Base-by-base conservation (phyloP, 768 basidiomycete species). In the Cubamyces sp. region DNA sequence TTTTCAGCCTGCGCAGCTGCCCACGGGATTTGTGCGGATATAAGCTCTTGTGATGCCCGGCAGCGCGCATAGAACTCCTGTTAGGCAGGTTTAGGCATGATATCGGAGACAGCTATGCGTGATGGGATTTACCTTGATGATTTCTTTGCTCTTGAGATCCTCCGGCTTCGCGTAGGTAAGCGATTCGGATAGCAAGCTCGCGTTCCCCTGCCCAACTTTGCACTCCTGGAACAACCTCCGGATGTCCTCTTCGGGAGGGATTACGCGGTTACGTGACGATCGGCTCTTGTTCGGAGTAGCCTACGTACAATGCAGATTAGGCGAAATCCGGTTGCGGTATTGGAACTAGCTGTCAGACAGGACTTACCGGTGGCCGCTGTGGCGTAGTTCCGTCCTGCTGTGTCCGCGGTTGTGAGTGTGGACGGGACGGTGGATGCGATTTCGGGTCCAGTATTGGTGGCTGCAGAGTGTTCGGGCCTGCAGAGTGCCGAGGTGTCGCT, bases 21-120 rank as follows among this genome's bases (percentile, higher is more conserved):
- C 94, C 95, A 96, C 7, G 90, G 87, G 68, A 97, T 94, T 74
- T 96, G 94, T 12, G 89, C 87, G 65, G 80, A 88, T 26, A 96
- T 85, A 12, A 95, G 82, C 62, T 94, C 94, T 73, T 94, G 92
- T 2, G 92, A 94, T 3, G 84, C 80, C 30, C 85, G 82, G 71
- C 93, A 94, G 69, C 92, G 91, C 16, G 74, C 69, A 68, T 91
- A 84, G 69, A 94, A 95, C 75, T 96, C 94, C 93, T 96, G 70
- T 1, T 19, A 39, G n/a, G 42, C n/a, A 23, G 5, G 21, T 7
- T 54, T 15, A 42, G 23, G 6, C 14, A 8, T 1, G 16, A 40
- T 41, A 37, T 15, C 56, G 3, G 46, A 57, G 21, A 28, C 26
- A 41, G 59, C 39, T n/a, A 16, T 43, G 59, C 25, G 34, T 39